Percentiles rank a stretch among this genome's conserved stretches.
These are phyloP conservation scores for Rhodofomes roseus DNA, from an alignment of 1,284 basidiomycete species.

Conservation along the genomic window DNA sequence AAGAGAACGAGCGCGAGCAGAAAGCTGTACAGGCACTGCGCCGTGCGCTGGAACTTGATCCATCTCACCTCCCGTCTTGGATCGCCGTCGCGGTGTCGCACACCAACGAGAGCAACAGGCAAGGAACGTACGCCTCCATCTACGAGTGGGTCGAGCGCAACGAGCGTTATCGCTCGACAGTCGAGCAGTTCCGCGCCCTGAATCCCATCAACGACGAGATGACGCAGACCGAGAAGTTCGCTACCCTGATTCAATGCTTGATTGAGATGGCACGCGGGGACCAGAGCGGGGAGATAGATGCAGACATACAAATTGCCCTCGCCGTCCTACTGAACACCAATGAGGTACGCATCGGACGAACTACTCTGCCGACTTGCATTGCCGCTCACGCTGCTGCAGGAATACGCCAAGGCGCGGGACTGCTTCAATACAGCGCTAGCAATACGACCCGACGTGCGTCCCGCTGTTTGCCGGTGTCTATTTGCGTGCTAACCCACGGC, in stretches of 20 bases:
- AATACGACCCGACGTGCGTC: slow-evolving; percentile 75
- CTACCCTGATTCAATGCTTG: slow-evolving; percentile 53
- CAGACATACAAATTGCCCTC: slow-evolving; percentile 94
- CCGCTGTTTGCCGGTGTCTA: neutral
- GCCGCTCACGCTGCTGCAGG: slow-evolving; percentile 40
- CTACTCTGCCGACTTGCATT: neutral
- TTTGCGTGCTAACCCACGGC: neutral
- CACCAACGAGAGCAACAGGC: slow-evolving; percentile 86
- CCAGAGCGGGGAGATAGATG: slow-evolving; percentile 66
- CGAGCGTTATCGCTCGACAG: slow-evolving; percentile 48
- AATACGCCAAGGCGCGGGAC: slow-evolving; percentile 90
- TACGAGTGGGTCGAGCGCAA: slow-evolving; percentile 76
- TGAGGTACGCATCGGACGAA: slow-evolving; percentile 50
- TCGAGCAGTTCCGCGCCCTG: slow-evolving; percentile 37
- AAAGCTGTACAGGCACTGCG: slow-evolving; percentile 87
- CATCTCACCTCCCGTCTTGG: slow-evolving; percentile 77
- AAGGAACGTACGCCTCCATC: slow-evolving; percentile 75
- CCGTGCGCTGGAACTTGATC: slow-evolving; percentile 80
- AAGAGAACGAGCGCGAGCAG: slow-evolving; percentile 95
- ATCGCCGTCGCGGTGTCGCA: slow-evolving; percentile 90
- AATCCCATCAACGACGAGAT: slow-evolving; percentile 30
- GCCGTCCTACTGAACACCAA: slow-evolving; percentile 91
- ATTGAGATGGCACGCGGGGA: slow-evolving; percentile 64
- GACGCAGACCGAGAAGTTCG: slow-evolving; percentile 41
- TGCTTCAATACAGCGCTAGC: slow-evolving; percentile 91